These are phyloP conservation scores for Phoenix roebelenii DNA, from an alignment of 176 grass and related monocot species.

Conservation along the genomic window DNA sequence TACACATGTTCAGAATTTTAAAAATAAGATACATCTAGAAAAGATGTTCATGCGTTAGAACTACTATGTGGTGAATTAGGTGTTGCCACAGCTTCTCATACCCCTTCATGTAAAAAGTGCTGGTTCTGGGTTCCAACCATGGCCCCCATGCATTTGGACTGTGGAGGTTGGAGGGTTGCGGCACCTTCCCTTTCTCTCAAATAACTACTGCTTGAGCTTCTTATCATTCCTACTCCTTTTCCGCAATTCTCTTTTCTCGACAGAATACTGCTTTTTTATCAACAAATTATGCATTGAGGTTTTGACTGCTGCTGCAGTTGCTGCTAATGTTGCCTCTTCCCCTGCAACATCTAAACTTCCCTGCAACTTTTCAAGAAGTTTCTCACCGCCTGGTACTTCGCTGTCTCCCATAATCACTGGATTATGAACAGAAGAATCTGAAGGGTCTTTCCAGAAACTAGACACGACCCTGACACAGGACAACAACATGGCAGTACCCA, in stretches of 20 bases:
- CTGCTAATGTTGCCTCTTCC: slow-evolving; percentile 54
- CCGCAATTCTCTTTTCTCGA: slow-evolving; percentile 72
- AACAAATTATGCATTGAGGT: slow-evolving; percentile 75
- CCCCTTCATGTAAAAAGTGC: too few relatives aligned
- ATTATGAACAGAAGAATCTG: not conserved
- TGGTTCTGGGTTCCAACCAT: too few relatives aligned
- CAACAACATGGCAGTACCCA: slow-evolving; percentile 27
- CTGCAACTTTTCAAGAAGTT: slow-evolving; percentile 64
- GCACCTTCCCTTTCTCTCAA: too few relatives aligned
- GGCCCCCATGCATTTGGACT: too few relatives aligned
- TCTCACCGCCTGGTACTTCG: slow-evolving; percentile 51
- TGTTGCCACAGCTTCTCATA: too few relatives aligned
- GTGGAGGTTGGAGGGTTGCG: too few relatives aligned
- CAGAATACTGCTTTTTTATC: slow-evolving; percentile 87
- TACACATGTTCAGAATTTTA: too few relatives aligned
- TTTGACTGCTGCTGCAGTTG: slow-evolving; percentile 47
- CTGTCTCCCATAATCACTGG: slow-evolving; percentile 39
- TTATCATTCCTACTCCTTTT: slow-evolving; percentile 81
- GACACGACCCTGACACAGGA: slow-evolving; percentile 47
- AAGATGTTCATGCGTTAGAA: too few relatives aligned
- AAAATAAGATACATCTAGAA: too few relatives aligned
- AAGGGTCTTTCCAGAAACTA: slow-evolving; percentile 12
- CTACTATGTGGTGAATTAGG: too few relatives aligned
- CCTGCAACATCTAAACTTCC: slow-evolving; percentile 47
- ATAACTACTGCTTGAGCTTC: slow-evolving; percentile 43